A percentile compares a stretch with the other conserved stretches of the same genome.
Evolutionary conservation across 495 filamentous ascomycete genomes (phyloP).

Genomic region (Paragyromitra xinjiangensis): DNA sequence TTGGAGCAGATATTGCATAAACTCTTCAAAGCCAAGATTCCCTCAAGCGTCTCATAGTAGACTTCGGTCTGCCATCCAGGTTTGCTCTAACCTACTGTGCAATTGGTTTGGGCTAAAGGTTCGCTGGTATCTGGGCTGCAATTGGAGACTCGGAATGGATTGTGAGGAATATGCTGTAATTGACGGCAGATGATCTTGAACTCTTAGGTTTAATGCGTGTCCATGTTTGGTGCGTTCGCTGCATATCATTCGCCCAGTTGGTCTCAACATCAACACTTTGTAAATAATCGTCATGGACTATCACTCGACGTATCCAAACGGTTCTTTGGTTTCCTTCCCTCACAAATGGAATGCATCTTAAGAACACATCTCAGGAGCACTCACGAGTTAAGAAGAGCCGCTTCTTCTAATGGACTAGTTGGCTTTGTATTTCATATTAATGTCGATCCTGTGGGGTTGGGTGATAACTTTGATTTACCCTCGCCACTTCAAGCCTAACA

Average conservation of each 20-base stretch:
- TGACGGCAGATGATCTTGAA: too few relatives aligned
- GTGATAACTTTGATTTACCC: too few relatives aligned
- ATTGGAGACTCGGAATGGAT: too few relatives aligned
- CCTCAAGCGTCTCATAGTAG: not conserved
- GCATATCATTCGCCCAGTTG: not conserved
- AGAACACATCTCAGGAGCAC: too few relatives aligned
- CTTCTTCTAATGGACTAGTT: not conserved
- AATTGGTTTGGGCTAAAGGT: not conserved
- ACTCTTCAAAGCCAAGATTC: too few relatives aligned
- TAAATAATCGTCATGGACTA: not conserved
- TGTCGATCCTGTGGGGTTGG: not conserved
- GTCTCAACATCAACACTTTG: not conserved
- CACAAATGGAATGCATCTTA: too few relatives aligned
- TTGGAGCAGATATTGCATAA: too few relatives aligned
- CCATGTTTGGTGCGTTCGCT: not conserved
- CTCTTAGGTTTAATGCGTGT: too few relatives aligned
- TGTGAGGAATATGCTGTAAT: too few relatives aligned
- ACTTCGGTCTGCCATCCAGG: not conserved
- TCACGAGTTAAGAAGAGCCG: not conserved
- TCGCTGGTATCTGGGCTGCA: too few relatives aligned
- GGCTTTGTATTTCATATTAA: not conserved
- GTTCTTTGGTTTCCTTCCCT: too few relatives aligned
- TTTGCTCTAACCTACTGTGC: not conserved
- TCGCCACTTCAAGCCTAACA: too few relatives aligned
- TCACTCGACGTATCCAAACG: not conserved